Conservation (phyloP, 257 asterid genomes). For the Fraxinus excelsior region DNA sequence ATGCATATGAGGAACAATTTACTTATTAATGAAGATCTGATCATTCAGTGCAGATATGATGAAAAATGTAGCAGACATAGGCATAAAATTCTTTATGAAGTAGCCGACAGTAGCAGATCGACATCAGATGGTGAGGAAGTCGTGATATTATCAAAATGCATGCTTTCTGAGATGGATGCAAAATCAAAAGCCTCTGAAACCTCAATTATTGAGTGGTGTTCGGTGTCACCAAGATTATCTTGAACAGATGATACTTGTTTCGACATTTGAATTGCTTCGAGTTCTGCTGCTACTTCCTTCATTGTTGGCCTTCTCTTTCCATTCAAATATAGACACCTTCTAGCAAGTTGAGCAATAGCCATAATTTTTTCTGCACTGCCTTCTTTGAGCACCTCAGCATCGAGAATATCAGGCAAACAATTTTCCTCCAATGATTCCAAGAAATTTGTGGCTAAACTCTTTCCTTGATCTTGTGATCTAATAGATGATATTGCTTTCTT, state of each 20-base stretch:
- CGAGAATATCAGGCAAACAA: constrained; percentile 7
- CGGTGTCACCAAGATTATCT: not conserved
- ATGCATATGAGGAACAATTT: too few relatives aligned
- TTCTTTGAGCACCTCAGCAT: constrained; percentile 8
- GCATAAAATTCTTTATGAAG: not conserved
- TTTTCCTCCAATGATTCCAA: constrained; percentile 20
- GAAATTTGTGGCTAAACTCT: constrained; percentile 17
- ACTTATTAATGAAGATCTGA: too few relatives aligned
- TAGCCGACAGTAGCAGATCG: not conserved
- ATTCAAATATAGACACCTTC: constrained; percentile 7
- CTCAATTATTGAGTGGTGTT: not conserved
- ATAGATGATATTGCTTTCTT: constrained; percentile 11
- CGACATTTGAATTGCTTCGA: constrained; percentile 7
- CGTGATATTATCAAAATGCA: not conserved
- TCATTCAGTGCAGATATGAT: too few relatives aligned
- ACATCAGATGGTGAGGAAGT: constrained; percentile 5
- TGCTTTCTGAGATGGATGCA: constrained; percentile 4
- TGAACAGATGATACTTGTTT: not conserved
- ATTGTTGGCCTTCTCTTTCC: constrained; percentile 21
- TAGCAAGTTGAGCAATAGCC: constrained; percentile 23
- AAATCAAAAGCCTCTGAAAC: too few relatives aligned
- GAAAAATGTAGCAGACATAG: not conserved
- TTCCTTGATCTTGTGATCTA: not conserved
- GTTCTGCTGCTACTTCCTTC: constrained; percentile 18
- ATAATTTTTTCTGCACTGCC: not conserved